Evolutionary conservation across 2,329 filamentous ascomycete genomes (phyloP).

Genomic region (Rutstroemia sydowiana): DNA sequence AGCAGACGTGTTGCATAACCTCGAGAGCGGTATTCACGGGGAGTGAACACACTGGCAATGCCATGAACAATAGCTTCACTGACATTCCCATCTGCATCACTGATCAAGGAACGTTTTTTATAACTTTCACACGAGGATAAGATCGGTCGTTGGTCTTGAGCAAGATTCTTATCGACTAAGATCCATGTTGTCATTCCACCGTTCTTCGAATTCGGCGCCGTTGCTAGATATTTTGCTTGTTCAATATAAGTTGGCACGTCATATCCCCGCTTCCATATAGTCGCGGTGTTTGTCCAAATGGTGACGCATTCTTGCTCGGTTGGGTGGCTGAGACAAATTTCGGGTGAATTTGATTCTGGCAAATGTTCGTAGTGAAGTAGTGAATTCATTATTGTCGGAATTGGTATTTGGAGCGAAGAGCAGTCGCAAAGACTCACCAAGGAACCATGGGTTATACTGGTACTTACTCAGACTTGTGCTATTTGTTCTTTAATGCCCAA

Average conservation of each 20-base stretch:
- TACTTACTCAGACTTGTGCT: too few relatives aligned
- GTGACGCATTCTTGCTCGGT: slow-evolving; percentile 44
- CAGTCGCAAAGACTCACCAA: too few relatives aligned
- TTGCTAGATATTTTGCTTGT: slow-evolving; percentile 45
- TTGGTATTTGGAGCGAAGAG: too few relatives aligned
- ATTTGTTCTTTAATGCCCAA: too few relatives aligned
- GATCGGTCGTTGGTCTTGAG: slow-evolving; percentile 40
- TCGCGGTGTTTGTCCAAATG: slow-evolving; percentile 47
- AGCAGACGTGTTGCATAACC: slow-evolving; percentile 75
- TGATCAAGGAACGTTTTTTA: slow-evolving; percentile 47
- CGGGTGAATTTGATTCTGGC: slow-evolving; percentile 12
- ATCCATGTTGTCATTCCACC: slow-evolving; percentile 57
- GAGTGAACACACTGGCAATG: slow-evolving; percentile 70
- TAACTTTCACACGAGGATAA: slow-evolving; percentile 59
- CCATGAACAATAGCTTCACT: slow-evolving; percentile 59
- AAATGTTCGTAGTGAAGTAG: too few relatives aligned
- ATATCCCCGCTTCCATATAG: slow-evolving; percentile 51
- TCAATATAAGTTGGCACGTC: slow-evolving; percentile 45
- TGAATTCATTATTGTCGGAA: too few relatives aligned
- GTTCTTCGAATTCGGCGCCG: slow-evolving; percentile 47
- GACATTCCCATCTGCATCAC: slow-evolving; percentile 31
- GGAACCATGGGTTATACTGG: too few relatives aligned
- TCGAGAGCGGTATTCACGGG: slow-evolving; percentile 53
- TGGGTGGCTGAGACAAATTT: slow-evolving; percentile 44
- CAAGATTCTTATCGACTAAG: slow-evolving; percentile 40